Percentiles rank a stretch among this genome's conserved stretches.
Evolutionary conservation across 2,329 filamentous ascomycete species (phyloP).

Genomic region (Neopestalotiopsis rosae): DNA sequence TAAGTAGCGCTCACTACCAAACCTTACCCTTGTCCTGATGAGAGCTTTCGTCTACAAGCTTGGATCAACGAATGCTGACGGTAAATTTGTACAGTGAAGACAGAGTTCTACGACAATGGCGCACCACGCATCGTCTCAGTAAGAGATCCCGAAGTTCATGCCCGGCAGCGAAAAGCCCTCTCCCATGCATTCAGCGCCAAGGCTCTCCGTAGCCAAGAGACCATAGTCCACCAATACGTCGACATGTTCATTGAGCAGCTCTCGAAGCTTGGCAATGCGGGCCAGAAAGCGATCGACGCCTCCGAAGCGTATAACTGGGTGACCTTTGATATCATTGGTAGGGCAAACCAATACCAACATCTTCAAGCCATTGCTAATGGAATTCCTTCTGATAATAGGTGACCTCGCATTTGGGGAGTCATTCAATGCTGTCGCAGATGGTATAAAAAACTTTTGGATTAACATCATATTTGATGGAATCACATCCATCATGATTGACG

Average conservation of each 20-base stretch:
- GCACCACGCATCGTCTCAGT: background rate
- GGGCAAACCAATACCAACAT: background rate
- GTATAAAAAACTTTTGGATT: background rate
- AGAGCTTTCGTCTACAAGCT: background rate
- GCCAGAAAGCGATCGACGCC: slow-evolving; percentile 28
- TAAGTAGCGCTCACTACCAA: background rate
- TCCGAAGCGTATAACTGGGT: slow-evolving; percentile 32
- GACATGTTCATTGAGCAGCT: slow-evolving; percentile 36
- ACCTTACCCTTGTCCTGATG: background rate
- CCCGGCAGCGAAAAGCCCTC: slow-evolving; percentile 31
- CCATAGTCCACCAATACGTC: slow-evolving; percentile 34
- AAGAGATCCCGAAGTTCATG: slow-evolving; percentile 32
- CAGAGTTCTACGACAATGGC: slow-evolving; percentile 30
- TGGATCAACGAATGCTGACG: background rate
- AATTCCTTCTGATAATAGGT: background rate
- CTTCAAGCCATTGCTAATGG: background rate
- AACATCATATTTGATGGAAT: background rate
- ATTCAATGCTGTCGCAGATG: slow-evolving; percentile 7
- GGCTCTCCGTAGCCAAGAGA: slow-evolving; percentile 35
- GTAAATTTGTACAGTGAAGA: slow-evolving; percentile 11
- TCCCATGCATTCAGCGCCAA: slow-evolving; percentile 33
- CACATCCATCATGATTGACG: background rate
- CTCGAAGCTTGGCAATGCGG: slow-evolving; percentile 21
- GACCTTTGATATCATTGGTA: slow-evolving; percentile 38
- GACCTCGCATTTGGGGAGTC: slow-evolving; percentile 24